Evolutionary conservation across 2,329 filamentous ascomycete genomes (phyloP), one percentile per base, ranked within the genome.

Genomic region (Neonectria magnoliae): DNA sequence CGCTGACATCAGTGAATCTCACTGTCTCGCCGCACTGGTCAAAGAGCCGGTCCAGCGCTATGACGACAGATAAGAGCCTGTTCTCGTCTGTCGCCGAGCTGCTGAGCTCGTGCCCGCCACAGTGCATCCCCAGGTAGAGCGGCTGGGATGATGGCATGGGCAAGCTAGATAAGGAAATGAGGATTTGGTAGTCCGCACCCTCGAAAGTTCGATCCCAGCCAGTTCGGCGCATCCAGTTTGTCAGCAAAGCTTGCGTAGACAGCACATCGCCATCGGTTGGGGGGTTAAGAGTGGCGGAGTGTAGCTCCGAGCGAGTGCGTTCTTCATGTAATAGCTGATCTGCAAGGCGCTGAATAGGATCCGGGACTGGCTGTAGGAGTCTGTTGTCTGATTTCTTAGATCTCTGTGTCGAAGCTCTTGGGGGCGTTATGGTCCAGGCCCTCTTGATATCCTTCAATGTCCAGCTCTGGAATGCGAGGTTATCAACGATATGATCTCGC

Each of bases 151-250:
- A n/a, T n/a, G n/a, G n/a, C n/a, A n/a, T n/a, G 16, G 57, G 57
- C 36, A 36, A n/a, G 14, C 9, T 13, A 18, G 44, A 20, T 9
- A 62, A 36, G 14, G 44, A 45, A 8, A 56, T 20, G 42, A 57
- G 50, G 29, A 57, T 29, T 3, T 53, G 29, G 29, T 54, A 31
- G 25, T 25, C 22, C 18, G 52, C 54, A 14, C 47, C n/a, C 14
- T 9, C 8, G 13, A 10, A 2, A 8, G n/a, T 53, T 42, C 42
- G 29, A 11, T 31, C 47, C 47, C 47, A 59, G 27, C 47, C 18
- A 38, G 57, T 59, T 20, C 57, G 47, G 13, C 57, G 47, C 44
- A 59, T 51, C 57, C 47, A 59, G 22, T 59, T 59, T 31, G 57
- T 59, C 9, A 59, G 14, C 25, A 59, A 47, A 38, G 36, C 57